These are phyloP conservation scores for Talaromyces sp. DNA, from an alignment of 2,329 filamentous ascomycete species.

Conservation along the genomic window DNA sequence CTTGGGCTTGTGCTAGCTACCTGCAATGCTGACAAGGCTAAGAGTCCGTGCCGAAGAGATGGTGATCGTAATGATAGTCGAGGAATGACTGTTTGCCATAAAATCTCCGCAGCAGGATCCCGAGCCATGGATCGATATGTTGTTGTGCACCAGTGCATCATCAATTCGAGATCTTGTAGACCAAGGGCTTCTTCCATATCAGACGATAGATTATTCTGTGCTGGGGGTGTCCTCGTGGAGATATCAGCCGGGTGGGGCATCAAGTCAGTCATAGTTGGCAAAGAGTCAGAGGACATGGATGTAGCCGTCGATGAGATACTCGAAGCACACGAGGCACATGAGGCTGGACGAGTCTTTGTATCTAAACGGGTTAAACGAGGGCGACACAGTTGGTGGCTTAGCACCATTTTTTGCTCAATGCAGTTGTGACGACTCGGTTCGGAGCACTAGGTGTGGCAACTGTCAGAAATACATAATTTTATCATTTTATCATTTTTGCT, in stretches of 20 bases:
- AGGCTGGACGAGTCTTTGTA: conserved; percentile 7
- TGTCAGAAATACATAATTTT: conserved; percentile 1
- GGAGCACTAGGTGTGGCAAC: conserved; percentile 6
- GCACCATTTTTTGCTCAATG: conserved; percentile 15
- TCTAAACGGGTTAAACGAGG: conserved; percentile 22
- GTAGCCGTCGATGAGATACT: conserved; percentile 11
- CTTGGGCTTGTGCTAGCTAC: conserved; percentile 24
- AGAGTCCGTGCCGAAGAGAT: conserved; percentile 38
- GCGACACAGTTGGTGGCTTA: conserved; percentile 8
- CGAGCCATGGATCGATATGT: conserved; percentile 37
- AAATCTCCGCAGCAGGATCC: conserved; percentile 23
- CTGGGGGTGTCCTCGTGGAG: neutral
- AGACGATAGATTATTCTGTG: neutral
- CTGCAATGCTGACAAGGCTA: conserved; percentile 39
- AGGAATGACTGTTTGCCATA: conserved; percentile 38
- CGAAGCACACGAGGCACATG: conserved; percentile 7
- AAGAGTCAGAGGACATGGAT: conserved; percentile 2
- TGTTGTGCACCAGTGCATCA: conserved; percentile 39
- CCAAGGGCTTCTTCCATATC: conserved; percentile 18
- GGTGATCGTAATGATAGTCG: conserved; percentile 33
- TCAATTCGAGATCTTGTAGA: conserved; percentile 37
- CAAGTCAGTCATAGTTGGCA: conserved; percentile 12
- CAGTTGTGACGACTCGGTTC: conserved; percentile 12
- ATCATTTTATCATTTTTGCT: neutral
- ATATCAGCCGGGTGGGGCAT: neutral